Evolutionary conservation across 805 yeast species (phyloP), one percentile per base, ranked within the genome.

Genomic region (Jamesozyma spencerorum): DNA sequence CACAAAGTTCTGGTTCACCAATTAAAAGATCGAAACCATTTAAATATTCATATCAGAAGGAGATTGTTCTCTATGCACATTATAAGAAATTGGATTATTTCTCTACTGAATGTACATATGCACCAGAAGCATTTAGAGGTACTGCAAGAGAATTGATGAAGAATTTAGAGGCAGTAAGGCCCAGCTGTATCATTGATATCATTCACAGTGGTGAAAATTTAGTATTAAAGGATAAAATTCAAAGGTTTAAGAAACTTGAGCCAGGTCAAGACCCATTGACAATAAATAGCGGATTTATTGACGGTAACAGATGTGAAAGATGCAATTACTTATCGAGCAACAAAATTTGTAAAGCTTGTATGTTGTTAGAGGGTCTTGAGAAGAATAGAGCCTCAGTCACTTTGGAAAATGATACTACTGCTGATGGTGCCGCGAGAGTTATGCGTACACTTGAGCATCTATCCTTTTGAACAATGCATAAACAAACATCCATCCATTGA

Each of bases 121-220:
- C 98, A 0, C 97, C 99, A 2, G 98, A 92, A 59, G 97, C 99
- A 0, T 92, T 92, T 55, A 70, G 99, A 49, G 99, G 99, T 15
- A 92, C 97, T 0, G 96, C 98, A 0, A 74, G 99, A 56, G 86
- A 87, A 43, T 68, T 92, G 20, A 78, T 92, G 70, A 92, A 92
- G 63, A 84, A 86, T 48, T 65, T 92, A 32, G 98, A 92, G 57
- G 76, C 90, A 3, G 79, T 88, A 1, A 72, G 97, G 51, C 96
- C 98, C 13, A 79, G 92, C 29, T 82, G 96, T 54, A 92, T 92
- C 42, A 76, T 92, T 59, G 99, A 92, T 63, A 85, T 92, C 40
- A 92, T 92, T 26, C 83, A 84, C 49, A 84, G 95, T 48, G 98
- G 99, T 28, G 98, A 92, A 62, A 80, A 79, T 46, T 73, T 88